Conservation (phyloP, 2,329 filamentous ascomycete species). For the Zymoseptoria crescenta region DNA sequence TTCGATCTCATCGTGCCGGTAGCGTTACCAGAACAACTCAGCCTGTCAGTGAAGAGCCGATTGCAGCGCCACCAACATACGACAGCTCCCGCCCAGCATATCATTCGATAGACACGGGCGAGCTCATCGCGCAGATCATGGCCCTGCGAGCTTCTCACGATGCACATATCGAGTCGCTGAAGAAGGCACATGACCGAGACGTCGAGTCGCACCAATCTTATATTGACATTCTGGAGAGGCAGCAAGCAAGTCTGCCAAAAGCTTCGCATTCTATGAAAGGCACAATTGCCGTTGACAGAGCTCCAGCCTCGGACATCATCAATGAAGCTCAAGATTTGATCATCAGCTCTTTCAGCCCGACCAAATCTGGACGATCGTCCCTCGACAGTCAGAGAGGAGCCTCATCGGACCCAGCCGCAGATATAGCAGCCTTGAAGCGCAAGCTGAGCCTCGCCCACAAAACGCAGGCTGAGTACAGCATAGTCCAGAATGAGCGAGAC, state of each 20-base stretch:
- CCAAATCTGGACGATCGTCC: conserved; percentile 17
- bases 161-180: conserved; percentile 31
- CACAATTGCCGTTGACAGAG: conserved; percentile 15
- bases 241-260: conserved; percentile 11
- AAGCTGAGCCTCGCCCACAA: conserved; percentile 30
- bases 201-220: conserved; percentile 33
- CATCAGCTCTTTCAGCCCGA: conserved; percentile 13
- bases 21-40: background rate
- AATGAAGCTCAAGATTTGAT: conserved; percentile 4
- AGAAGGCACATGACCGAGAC: conserved; percentile 34
- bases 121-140: conserved; percentile 26
- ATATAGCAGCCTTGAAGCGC: conserved; percentile 33
- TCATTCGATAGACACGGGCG: background rate
- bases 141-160: conserved; percentile 34
- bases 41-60: background rate
- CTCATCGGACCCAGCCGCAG: conserved; percentile 20
- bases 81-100: background rate
- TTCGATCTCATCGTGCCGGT: background rate
- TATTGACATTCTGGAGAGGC: conserved; percentile 30
- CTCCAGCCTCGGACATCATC: background rate
- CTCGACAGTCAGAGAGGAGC: conserved; percentile 25
- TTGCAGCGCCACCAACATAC: background rate
- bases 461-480: conserved; percentile 28
- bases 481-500: conserved; percentile 33
- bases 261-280: background rate